phyloP scores from a whole-genome alignment of 169 alveolate species.

The Eimeria praecox region DNA sequence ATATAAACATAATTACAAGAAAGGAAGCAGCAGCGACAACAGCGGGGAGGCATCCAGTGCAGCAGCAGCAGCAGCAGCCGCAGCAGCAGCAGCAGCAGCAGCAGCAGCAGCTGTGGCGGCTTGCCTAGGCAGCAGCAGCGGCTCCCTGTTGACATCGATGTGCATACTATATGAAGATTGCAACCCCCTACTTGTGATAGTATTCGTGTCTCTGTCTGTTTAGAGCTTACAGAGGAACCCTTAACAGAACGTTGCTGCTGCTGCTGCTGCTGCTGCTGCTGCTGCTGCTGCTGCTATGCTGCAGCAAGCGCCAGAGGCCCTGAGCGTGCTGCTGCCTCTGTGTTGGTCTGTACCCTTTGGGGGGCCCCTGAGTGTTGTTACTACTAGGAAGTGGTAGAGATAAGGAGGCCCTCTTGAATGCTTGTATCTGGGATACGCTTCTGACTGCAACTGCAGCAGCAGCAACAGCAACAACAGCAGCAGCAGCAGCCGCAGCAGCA shows the following conservation, averaged over 20 bases:
- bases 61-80: not conserved
- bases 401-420: not conserved
- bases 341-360: conserved; percentile 42
- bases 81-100: conserved; percentile 5
- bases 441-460: conserved; percentile 29
- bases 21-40: not conserved
- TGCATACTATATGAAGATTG: not conserved
- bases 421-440: not conserved
- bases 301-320: conserved; percentile 11
- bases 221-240: not conserved
- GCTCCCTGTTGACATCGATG: conserved; percentile 16
- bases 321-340: conserved; percentile 49
- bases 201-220: conserved; percentile 6
- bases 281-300: conserved; percentile 13
- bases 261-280: conserved; percentile 29
- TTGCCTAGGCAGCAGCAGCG: conserved; percentile 26
- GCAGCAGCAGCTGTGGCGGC: conserved; percentile 29
- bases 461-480: conserved; percentile 15
- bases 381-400: not conserved
- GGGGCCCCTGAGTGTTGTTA: not conserved
- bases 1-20: too few species aligned
- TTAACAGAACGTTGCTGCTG: not conserved
- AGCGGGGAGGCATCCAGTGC: conserved; percentile 20
- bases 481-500: conserved; percentile 31
- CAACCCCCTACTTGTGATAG: not conserved